These are phyloP conservation scores for Ophiobolus disseminans DNA, from an alignment of 2,329 filamentous ascomycete species.

Conservation along the genomic window DNA sequence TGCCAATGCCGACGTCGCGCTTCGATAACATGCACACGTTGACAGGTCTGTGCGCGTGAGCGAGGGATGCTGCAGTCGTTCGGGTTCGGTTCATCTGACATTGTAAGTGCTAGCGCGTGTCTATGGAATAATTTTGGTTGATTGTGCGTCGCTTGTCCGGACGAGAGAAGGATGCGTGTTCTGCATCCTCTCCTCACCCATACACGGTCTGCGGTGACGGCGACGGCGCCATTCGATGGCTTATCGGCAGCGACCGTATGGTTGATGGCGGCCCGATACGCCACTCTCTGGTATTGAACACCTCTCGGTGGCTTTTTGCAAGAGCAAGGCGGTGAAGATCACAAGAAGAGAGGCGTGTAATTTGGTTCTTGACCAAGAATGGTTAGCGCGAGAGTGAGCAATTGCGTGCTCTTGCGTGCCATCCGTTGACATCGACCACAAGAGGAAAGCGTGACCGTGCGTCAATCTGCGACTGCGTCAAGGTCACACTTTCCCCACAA, in stretches of 20 bases:
- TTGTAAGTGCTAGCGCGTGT: neutral
- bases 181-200: neutral
- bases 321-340: conserved; percentile 4
- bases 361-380: conserved; percentile 3
- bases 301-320: conserved; percentile 4
- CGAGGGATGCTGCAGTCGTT: conserved; percentile 1
- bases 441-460: conserved; percentile 8
- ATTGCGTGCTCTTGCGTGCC: conserved; percentile 6
- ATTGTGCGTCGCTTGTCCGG: neutral
- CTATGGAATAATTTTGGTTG: neutral
- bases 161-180: neutral
- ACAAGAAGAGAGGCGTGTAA: conserved; percentile 1
- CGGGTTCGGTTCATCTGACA: neutral
- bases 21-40: conserved; percentile 6
- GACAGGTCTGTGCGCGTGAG: conserved; percentile 18
- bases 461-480: conserved; percentile 12
- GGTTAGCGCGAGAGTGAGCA: conserved; percentile 17
- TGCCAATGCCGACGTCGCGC: conserved; percentile 15
- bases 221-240: no score
- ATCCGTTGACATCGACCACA: conserved; percentile 3
- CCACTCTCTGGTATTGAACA: neutral
- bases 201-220: no score
- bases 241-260: no score
- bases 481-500: conserved; percentile 27
- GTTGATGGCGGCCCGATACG: neutral